A percentile compares a stretch with the other conserved stretches of the same genome.
phyloP scores from a whole-genome alignment of 163 green algal genomes.

The Chlamydomonas reinhardtii region DNA sequence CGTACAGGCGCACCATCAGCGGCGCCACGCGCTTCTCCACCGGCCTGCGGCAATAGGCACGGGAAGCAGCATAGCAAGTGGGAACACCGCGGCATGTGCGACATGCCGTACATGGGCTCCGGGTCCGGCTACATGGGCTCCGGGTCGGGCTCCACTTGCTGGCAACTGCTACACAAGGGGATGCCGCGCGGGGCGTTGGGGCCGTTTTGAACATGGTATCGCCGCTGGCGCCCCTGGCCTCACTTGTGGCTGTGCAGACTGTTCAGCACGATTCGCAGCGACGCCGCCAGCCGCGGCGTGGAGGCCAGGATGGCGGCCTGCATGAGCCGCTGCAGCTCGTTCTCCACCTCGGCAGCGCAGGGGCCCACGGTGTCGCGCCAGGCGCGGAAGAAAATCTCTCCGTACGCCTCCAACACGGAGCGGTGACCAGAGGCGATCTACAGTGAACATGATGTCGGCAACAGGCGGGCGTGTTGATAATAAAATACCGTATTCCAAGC shows the following conservation, averaged over 20 bases:
- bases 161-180: too few species aligned
- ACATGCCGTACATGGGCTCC: too few species aligned
- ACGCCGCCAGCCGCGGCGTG: conserved; percentile 52
- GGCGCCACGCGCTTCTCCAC: conserved; percentile 68
- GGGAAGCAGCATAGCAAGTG: too few species aligned
- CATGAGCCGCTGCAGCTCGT: conserved; percentile 70
- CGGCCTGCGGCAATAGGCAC: neutral
- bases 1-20: conserved; percentile 83
- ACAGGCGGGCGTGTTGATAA: too few species aligned
- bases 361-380: conserved; percentile 66
- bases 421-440: conserved; percentile 72
- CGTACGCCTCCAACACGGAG: conserved; percentile 79
- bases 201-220: too few species aligned
- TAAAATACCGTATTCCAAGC: too few species aligned
- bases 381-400: conserved; percentile 81
- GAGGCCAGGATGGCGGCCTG: conserved; percentile 67
- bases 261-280: conserved; percentile 64
- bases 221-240: too few species aligned
- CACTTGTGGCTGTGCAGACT: conserved; percentile 78
- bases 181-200: too few species aligned
- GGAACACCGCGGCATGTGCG: too few species aligned
- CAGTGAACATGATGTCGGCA: neutral
- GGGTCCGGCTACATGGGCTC: too few species aligned
- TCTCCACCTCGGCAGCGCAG: conserved; percentile 44
- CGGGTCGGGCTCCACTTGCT: too few species aligned